Evolutionary conservation across 768 basidiomycete genomes (phyloP).

Genomic region (Leccinum subtestaceum): DNA sequence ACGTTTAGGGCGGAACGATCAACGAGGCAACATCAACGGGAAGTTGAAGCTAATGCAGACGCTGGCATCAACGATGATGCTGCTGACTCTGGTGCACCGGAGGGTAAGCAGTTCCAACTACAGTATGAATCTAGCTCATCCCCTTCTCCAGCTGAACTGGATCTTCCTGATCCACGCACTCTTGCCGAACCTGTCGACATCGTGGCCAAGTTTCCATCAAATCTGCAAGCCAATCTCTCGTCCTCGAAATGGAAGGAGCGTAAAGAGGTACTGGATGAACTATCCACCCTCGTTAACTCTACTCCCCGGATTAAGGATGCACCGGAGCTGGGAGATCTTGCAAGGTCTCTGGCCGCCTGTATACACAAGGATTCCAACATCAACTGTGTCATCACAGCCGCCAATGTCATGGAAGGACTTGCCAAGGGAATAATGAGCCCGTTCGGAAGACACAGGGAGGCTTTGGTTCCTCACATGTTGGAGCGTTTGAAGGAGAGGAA

Average conservation of each 20-base stretch:
- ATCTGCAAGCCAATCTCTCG: conserved; percentile 68
- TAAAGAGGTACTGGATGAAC: conserved; percentile 85
- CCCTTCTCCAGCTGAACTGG: conserved; percentile 38
- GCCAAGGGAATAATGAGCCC: conserved; percentile 75
- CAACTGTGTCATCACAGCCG: conserved; percentile 89
- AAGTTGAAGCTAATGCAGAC: conserved; percentile 50
- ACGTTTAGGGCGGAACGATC: conserved; percentile 72
- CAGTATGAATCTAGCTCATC: not conserved
- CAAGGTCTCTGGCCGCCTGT: conserved; percentile 72
- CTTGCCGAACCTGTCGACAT: conserved; percentile 83
- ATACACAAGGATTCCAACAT: conserved; percentile 91
- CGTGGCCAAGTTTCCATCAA: conserved; percentile 67
- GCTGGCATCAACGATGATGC: conserved; percentile 34
- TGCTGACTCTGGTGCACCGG: conserved; percentile 47
- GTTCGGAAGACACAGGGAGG: conserved; percentile 74
- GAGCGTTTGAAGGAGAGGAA: conserved; percentile 95
- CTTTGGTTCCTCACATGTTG: conserved; percentile 72
- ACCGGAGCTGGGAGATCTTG: conserved; percentile 71
- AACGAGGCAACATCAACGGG: conserved; percentile 75
- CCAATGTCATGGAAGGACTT: conserved; percentile 79
- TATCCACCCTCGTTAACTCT: conserved; percentile 64
- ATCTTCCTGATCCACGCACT: conserved; percentile 69
- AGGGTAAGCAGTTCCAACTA: conserved; percentile 39
- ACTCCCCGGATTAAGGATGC: conserved; percentile 79
- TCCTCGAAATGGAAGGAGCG: conserved; percentile 99